phyloP scores from a whole-genome alignment of 768 basidiomycete species.

The Chiua virens region DNA sequence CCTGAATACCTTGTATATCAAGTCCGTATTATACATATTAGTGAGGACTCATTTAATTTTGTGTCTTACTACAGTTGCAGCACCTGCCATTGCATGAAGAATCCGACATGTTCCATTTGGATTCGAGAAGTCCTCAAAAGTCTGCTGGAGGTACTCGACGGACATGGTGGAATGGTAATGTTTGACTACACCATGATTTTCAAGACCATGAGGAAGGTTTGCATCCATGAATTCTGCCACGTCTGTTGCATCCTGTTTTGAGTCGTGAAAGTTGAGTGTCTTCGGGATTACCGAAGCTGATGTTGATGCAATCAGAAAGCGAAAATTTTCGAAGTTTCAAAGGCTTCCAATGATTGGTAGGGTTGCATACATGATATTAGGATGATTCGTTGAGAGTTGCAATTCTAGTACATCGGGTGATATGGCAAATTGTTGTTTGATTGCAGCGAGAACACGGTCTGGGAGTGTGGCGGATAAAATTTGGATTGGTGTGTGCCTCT shows the following conservation, averaged over 20 bases:
- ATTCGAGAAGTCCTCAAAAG: constrained; percentile 21
- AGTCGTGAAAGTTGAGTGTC: constrained; percentile 14
- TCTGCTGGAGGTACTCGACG: constrained; percentile 18
- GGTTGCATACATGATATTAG: constrained; percentile 2
- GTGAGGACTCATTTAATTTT: background rate
- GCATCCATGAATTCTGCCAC: constrained; percentile 9
- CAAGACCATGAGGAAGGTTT: constrained; percentile 11
- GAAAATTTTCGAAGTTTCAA: background rate
- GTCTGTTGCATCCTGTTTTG: constrained; percentile 8
- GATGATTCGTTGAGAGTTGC: background rate
- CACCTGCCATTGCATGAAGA: constrained; percentile 23
- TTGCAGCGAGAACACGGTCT: background rate
- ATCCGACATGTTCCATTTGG: constrained; percentile 21
- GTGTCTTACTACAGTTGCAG: constrained; percentile 18
- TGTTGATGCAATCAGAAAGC: background rate
- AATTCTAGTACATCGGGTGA: background rate
- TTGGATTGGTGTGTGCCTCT: background rate
- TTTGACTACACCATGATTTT: constrained; percentile 15
- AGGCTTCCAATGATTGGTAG: background rate
- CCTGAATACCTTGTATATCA: background rate
- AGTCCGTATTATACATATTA: background rate
- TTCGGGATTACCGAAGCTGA: background rate
- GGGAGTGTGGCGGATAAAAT: constrained; percentile 3
- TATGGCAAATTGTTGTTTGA: background rate
- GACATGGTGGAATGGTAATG: constrained; percentile 34